Evolutionary conservation across 371 early-diverging fungal species (phyloP), one percentile per base, ranked within the genome.

Genomic region (Mucor indicus): DNA sequence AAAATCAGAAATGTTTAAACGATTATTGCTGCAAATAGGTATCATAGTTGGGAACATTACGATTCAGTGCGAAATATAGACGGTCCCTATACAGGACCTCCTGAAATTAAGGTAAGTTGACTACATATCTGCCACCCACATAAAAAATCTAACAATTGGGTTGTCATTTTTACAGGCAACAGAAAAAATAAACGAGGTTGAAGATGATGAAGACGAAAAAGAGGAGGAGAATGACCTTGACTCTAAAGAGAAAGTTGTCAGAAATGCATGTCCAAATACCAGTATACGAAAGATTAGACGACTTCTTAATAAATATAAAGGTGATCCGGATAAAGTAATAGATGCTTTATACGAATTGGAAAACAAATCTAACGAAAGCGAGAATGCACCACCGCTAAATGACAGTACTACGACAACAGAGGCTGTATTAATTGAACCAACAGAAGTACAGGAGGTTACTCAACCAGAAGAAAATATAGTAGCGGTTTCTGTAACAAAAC

Each of bases 1-100:
- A 20, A 7, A 13, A 29, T 37, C 23, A 6, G 5, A 48, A 23
- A 20, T 40, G 3, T 36, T 2, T 10, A 16, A 31, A 23, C 22
- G 19, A 30, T 7, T 16, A 1, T 30, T 42, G 25, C 30, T 30
- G 6, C 12, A 6, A 8, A 33, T 51, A 82, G 84, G 0, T 85
- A 89, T 60, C 90, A 91, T 54, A 81, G 81, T 32, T 91, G 90
- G 84, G 92, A 92, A 51, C 93, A 92, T 60, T 93, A 93, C 48
- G 81, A 83, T 15, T 90, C 91, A 0, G 78, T 91, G 11, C 66
- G 89, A 15, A 85, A 84, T 32, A 57, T 77, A 15, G 74, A 72
- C 38, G 86, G 87, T 0, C 89, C 87, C 3, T 64, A 68, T 27
- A 64, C 62, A 4, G 89, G 87, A 4, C 69, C 71, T 15, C 88